These are phyloP conservation scores for Chlorophyllum brunneum DNA, from an alignment of 768 basidiomycete genomes.

Conservation along the genomic window DNA sequence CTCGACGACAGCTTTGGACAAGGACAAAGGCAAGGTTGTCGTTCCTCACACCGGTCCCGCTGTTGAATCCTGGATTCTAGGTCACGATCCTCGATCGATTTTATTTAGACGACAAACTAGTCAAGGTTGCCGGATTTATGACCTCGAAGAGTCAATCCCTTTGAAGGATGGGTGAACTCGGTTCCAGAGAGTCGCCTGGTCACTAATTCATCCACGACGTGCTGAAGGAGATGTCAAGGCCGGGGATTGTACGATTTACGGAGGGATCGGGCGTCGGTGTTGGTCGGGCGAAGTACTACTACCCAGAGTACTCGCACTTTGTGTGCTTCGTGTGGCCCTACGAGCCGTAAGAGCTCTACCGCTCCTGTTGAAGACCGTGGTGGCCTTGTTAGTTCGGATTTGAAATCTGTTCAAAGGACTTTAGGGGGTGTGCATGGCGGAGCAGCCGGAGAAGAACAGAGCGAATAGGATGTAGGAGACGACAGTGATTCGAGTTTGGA, in stretches of 20 bases:
- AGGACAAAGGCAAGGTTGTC: conserved; percentile 19
- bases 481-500: too few relatives aligned
- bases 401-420: too few relatives aligned
- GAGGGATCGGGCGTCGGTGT: conserved; percentile 67
- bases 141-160: conserved; percentile 50
- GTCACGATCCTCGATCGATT: conserved; percentile 51
- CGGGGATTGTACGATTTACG: conserved; percentile 53
- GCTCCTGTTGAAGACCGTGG: too few relatives aligned
- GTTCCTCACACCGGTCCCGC: conserved; percentile 21
- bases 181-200: conserved; percentile 54
- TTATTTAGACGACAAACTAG: conserved; percentile 14
- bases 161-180: conserved; percentile 51
- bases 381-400: too few relatives aligned
- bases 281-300: too few relatives aligned
- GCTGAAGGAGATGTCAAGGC: conserved; percentile 2
- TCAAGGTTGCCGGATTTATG: conserved; percentile 42
- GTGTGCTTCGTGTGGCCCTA: too few relatives aligned
- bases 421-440: too few relatives aligned
- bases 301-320: too few relatives aligned
- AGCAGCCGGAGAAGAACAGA: too few relatives aligned
- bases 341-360: too few relatives aligned
- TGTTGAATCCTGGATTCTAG: conserved; percentile 34
- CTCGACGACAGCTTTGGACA: conserved; percentile 1
- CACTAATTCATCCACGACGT: conserved; percentile 31
- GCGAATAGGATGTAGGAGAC: too few relatives aligned